Evolutionary conservation across 495 filamentous ascomycete genomes (phyloP).

Genomic region (Corynascus novoguineensis): DNA sequence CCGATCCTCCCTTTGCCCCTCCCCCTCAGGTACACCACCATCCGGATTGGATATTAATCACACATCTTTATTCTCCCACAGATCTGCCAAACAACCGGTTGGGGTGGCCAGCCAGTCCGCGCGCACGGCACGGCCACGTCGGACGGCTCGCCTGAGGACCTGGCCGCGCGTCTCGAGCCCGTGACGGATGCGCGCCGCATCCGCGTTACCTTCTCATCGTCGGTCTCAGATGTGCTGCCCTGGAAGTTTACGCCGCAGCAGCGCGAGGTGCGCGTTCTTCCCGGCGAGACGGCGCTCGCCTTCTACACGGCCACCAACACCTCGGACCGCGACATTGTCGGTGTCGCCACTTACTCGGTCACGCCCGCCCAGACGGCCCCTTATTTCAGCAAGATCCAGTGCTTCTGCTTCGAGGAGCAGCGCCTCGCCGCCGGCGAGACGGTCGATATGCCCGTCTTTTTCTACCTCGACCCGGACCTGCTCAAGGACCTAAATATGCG

Average conservation of each 20-base stretch:
- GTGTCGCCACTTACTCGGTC: conserved; percentile 95
- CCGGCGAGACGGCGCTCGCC: conserved; percentile 93
- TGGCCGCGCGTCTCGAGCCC: conserved; percentile 66
- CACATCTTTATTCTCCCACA: conserved; percentile 28
- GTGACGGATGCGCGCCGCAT: conserved; percentile 78
- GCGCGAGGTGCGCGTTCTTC: conserved; percentile 89
- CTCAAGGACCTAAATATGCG: conserved; percentile 86
- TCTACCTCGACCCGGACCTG: conserved; percentile 97
- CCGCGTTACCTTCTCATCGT: conserved; percentile 92
- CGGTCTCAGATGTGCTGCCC: conserved; percentile 87
- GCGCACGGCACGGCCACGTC: conserved; percentile 53
- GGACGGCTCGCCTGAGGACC: conserved; percentile 50
- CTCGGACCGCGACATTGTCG: conserved; percentile 86
- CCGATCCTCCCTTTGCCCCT: not conserved
- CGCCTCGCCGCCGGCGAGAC: conserved; percentile 90
- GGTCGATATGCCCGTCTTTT: conserved; percentile 99
- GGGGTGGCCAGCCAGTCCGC: conserved; percentile 86
- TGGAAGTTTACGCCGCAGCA: conserved; percentile 99
- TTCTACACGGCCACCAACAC: conserved; percentile 97
- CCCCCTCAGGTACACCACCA: not conserved
- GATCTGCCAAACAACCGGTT: conserved; percentile 97
- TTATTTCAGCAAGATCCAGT: conserved; percentile 99
- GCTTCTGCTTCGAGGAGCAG: conserved; percentile 97
- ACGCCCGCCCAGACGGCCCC: conserved; percentile 93
- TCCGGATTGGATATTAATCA: not conserved